Base-by-base conservation (phyloP, 106 monocot species). In the Posidonia australis region DNA sequence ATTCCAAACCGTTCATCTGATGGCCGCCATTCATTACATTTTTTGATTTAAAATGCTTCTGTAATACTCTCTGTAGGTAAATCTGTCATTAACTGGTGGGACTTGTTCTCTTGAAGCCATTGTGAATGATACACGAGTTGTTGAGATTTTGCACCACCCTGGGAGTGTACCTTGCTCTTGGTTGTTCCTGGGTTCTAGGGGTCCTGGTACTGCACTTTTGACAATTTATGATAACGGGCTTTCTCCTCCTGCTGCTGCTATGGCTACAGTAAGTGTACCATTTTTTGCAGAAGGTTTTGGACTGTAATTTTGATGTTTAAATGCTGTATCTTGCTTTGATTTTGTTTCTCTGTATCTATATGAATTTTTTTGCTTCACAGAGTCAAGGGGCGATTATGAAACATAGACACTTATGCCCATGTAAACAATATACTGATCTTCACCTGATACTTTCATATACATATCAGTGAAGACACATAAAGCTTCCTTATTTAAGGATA, bases 171-270 rank as follows among this genome's bases (percentile, higher is more conserved):
- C 72, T 60, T 90, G 87, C 67, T 81, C 84, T 36, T 66, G 75
- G 66, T 69, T 91, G 76, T 68, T 66, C 26, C 62, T 98, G 55
- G 74, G 65, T 81, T 82, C 80, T 65, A 76, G 52, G 76, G 87
- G 96, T 10, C 65, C 87, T 63, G 96, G 96, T 44, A 31, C 36
- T 74, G 82, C 96, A 48, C 64, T 79, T 70, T 52, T 98, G 36
- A 87, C 87, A 24, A 72, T 98, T 70, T 82, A 77, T 76, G 96
- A 98, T 73, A 77, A 78, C 61, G 96, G 90, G 9, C 87, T 91
- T 75, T 98, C 87, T 83, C 85, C 96, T 64, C 79, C 82, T 22
- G 70, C 79, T 72, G 42, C 60, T 65, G 72, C 90, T 72, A 77
- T 74, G 76, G 73, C 85, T 3, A 64, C 72, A 74, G 96, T 98